Conservation (phyloP, 2,329 filamentous ascomycete genomes). For the Hawksworthiomyces lignivorus region DNA sequence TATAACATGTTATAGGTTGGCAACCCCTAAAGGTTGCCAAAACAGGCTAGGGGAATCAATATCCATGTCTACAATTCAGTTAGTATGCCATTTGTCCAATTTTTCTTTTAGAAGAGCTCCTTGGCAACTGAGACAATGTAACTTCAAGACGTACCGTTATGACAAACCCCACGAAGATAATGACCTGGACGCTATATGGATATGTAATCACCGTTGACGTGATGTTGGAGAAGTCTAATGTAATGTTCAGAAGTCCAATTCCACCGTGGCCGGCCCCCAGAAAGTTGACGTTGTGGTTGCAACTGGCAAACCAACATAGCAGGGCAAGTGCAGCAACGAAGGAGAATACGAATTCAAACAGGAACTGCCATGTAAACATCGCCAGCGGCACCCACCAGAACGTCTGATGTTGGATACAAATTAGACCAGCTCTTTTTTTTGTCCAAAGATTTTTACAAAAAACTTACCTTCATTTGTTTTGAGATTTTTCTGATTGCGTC, state of each 20-base stretch:
- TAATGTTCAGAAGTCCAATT: constrained; percentile 16
- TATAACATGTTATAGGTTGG: constrained; percentile 16
- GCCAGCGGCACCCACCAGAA: constrained; percentile 12
- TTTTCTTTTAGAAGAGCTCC: too few relatives aligned
- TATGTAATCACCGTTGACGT: constrained; percentile 16
- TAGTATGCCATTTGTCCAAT: too few relatives aligned
- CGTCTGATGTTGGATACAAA: too few relatives aligned
- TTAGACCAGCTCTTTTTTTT: too few relatives aligned
- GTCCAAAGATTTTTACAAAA: too few relatives aligned
- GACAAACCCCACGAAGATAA: constrained; percentile 15
- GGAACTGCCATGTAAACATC: constrained; percentile 16
- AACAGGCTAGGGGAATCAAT: constrained; percentile 16
- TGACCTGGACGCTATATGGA: constrained; percentile 16
- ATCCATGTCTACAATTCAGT: constrained; percentile 19
- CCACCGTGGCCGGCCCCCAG: constrained; percentile 15
- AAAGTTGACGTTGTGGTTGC: constrained; percentile 17
- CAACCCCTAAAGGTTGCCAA: constrained; percentile 15
- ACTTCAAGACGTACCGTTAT: constrained; percentile 8
- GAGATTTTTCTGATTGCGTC: neutral
- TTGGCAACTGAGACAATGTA: too few relatives aligned
- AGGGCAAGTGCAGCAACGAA: constrained; percentile 16
- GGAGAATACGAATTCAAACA: constrained; percentile 15
- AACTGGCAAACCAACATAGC: constrained; percentile 17
- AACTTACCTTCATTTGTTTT: constrained; percentile 4
- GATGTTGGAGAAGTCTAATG: constrained; percentile 18